phyloP scores from a whole-genome alignment of 139 green algal species.

The Trebouxia sp. region DNA sequence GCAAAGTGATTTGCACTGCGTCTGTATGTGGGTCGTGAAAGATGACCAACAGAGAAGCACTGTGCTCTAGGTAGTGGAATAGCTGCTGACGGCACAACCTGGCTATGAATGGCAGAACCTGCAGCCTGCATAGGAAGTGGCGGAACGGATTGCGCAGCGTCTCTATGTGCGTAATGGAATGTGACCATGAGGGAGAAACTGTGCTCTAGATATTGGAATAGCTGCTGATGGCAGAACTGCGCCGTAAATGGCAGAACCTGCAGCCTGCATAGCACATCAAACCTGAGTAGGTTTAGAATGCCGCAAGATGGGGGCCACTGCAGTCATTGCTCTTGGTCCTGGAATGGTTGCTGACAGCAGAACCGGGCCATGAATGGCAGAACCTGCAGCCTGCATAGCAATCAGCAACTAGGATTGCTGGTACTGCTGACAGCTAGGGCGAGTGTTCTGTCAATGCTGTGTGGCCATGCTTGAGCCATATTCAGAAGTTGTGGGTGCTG shows the following conservation, averaged over 20 bases:
- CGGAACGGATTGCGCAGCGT: constrained; percentile 7
- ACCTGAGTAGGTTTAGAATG: constrained; percentile 30
- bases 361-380: neutral
- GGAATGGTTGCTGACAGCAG: neutral
- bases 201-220: constrained; percentile 26
- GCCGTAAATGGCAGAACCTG: neutral
- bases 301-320: neutral
- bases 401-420: too few relatives aligned
- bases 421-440: too few relatives aligned
- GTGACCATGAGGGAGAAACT: constrained; percentile 3
- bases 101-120: neutral
- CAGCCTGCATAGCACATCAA: constrained; percentile 1
- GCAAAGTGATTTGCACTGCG: neutral
- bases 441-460: too few relatives aligned
- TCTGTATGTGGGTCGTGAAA: constrained; percentile 31
- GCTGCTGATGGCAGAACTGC: neutral
- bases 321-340: constrained; percentile 13
- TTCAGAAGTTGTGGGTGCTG: too few relatives aligned
- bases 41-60: neutral
- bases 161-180: constrained; percentile 30
- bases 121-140: neutral
- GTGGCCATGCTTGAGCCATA: too few relatives aligned
- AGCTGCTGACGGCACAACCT: neutral
- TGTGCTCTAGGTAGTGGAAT: constrained; percentile 21
- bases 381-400: neutral